phyloP scores from a whole-genome alignment of 345 rosid genomes.

The Limnanthes douglasii region DNA sequence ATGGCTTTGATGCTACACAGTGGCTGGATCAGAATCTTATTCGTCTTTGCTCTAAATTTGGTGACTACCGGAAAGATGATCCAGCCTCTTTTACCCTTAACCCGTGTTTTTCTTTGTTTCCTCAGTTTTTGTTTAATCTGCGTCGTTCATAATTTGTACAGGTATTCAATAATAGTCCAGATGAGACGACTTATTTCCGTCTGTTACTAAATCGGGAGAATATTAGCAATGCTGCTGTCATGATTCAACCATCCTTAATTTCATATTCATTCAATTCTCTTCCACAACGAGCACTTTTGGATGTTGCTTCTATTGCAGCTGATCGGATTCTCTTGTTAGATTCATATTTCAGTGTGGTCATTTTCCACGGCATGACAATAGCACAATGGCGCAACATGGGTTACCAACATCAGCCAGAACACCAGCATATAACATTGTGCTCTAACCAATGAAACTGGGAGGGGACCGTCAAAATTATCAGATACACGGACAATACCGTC shows the following conservation, averaged over 20 bases:
- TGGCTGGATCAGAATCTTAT: constrained; percentile 97
- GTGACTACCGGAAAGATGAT: constrained; percentile 95
- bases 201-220: constrained; percentile 16
- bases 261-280: constrained; percentile 73
- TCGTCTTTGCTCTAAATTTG: constrained; percentile 90
- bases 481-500: no score
- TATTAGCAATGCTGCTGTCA: constrained; percentile 16
- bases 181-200: constrained; percentile 18
- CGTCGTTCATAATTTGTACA: constrained; percentile 88
- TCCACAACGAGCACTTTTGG: constrained; percentile 87
- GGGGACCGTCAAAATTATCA: no score
- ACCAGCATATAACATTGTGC: no score
- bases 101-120: constrained; percentile 89
- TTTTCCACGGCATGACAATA: constrained; percentile 98
- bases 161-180: constrained; percentile 26
- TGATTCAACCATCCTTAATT: constrained; percentile 84
- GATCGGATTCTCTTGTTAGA: constrained; percentile 88
- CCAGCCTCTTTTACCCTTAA: constrained; percentile 86
- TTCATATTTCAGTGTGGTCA: constrained; percentile 82
- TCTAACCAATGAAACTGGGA: no score
- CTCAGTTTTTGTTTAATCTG: constrained; percentile 96
- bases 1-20: constrained; percentile 94
- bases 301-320: constrained; percentile 89
- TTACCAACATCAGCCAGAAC: constrained; percentile 88
- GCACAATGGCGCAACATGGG: constrained; percentile 99